Base-by-base conservation (phyloP, 306 rosid species). In the Dalbergia cochinchinensis region DNA sequence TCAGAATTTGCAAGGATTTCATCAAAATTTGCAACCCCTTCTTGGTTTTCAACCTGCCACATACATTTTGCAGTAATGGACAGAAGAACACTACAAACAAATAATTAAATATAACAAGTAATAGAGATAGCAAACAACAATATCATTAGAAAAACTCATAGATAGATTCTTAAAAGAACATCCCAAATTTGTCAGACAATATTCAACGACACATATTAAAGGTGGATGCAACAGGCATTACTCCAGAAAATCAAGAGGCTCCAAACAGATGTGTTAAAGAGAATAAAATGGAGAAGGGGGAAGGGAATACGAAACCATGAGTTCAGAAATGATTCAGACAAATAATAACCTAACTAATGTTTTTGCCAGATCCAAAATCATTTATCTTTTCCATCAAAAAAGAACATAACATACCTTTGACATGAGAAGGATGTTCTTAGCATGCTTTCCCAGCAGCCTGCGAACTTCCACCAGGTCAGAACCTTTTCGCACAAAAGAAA, bases 21-120 rank as follows among this genome's bases (percentile, higher is more conserved):
- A 69, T 95, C 99, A 80, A 95, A 95, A 80, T 95, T 95, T 16
- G 99, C 99, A 81, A 95, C 99, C 16, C 99, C 99, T 80, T 95
- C 98, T 86, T 93, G 99, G 76, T 95, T 95, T 83, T 95, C 99
- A 79, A 95, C 99, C 99, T 95, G 84, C 54, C 73, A 84, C 42
- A 47, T 72, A 79, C 78, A 83, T 51, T 50, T 66, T 68, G 44
- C 63, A 63, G 55, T 16, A 16, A 51, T 14, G 9, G 20, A 55
- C 20, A 18, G 55, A 53, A 34, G 66, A 4, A 12, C 44, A 48
- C 48, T 45, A 54, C 18, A 69, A 74, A 69, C 47, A 66, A 47
- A 20, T 16, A 61, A 61, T 16, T 58, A 51, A 86, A 82, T 35
- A 69, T 18, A 44, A 31, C 22, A 60, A 22, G 59, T 34, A 59